These are phyloP conservation scores for Micractinium conductrix DNA, from an alignment of 139 green algal genomes.

Conservation along the genomic window DNA sequence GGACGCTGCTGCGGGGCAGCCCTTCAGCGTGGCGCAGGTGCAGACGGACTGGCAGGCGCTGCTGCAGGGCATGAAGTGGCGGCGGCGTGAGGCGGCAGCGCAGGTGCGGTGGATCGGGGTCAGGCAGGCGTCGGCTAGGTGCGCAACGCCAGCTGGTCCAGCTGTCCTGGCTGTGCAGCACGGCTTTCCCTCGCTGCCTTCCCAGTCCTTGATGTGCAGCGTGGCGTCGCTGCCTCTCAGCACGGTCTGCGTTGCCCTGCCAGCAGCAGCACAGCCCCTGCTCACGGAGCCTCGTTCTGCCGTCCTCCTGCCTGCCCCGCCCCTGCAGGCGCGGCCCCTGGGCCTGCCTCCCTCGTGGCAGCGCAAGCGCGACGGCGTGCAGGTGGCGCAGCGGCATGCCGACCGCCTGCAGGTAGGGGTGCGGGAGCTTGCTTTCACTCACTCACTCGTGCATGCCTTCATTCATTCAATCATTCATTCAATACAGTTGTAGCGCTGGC, in stretches of 20 bases:
- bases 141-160: no score
- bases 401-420: no score
- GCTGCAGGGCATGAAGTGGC: background rate
- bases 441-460: no score
- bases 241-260: background rate
- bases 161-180: no score
- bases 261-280: background rate
- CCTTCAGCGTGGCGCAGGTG: background rate
- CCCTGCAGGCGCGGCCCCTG: slow-evolving; percentile 12
- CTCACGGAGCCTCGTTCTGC: background rate
- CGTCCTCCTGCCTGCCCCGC: background rate
- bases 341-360: slow-evolving; percentile 72
- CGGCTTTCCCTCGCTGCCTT: no score
- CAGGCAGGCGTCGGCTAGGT: no score
- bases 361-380: slow-evolving; percentile 18
- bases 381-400: no score
- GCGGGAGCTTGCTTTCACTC: no score
- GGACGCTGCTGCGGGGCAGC: background rate
- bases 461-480: no score
- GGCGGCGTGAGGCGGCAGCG: background rate
- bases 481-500: no score
- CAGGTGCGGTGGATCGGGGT: background rate
- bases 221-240: no score
- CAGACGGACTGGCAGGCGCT: slow-evolving; percentile 18
- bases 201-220: no score